Conservation (phyloP, 345 rosid species). For the Syzygium aromaticum region DNA sequence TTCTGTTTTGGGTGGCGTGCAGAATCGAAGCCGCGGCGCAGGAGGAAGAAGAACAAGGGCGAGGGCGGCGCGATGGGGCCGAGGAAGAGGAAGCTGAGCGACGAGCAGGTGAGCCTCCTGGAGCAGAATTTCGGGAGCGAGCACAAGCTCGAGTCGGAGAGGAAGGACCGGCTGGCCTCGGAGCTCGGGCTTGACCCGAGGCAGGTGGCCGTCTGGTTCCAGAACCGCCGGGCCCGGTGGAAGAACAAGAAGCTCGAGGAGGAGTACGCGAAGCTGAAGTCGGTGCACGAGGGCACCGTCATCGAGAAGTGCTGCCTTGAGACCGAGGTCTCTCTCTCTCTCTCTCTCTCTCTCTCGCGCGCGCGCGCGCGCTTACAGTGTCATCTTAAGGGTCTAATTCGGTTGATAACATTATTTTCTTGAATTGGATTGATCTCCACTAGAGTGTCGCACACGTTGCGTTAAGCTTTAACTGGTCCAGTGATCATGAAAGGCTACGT, state of each 20-base stretch:
- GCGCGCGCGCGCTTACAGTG: too few relatives aligned
- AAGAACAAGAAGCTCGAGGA: constrained; percentile 92
- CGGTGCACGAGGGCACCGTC: constrained; percentile 30
- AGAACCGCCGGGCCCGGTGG: constrained; percentile 88
- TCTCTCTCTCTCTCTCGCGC: background rate
- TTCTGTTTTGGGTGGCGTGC: background rate
- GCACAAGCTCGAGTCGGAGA: constrained; percentile 77
- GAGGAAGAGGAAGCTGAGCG: constrained; percentile 70
- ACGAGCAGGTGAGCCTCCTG: constrained; percentile 54
- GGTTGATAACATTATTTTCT: background rate
- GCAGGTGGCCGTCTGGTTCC: constrained; percentile 98
- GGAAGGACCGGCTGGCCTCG: constrained; percentile 65
- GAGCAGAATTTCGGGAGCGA: constrained; percentile 63
- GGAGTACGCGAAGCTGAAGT: constrained; percentile 48
- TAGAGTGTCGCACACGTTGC: background rate
- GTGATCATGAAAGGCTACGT: background rate
- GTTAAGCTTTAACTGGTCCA: background rate
- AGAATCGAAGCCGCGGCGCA: constrained; percentile 40
- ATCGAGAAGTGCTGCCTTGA: constrained; percentile 63
- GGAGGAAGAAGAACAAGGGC: constrained; percentile 51
- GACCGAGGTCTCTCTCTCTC: constrained; percentile 42
- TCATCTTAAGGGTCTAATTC: background rate
- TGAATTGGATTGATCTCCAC: background rate
- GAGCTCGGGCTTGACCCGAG: constrained; percentile 88
- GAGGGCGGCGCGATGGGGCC: constrained; percentile 12